Conservation (phyloP, 345 rosid species). For the Lenwebbia sp. region DNA sequence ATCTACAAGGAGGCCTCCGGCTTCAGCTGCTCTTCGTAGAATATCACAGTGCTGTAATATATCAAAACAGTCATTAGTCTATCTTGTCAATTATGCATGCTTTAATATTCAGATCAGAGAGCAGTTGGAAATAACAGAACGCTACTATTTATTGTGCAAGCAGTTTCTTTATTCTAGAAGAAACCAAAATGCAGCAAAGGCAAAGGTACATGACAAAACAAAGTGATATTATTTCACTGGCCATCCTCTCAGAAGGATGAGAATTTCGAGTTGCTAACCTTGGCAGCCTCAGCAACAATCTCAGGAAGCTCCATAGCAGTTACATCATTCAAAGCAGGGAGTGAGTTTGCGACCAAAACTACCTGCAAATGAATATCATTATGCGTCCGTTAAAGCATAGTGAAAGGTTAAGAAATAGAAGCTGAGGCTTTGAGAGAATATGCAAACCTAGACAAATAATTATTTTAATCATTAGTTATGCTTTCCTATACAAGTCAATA, state of each 20-base stretch:
- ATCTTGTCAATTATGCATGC: neutral
- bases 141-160: neutral
- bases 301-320: conserved; percentile 99
- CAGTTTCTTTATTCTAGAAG: neutral
- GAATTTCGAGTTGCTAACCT: conserved; percentile 32
- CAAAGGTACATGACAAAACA: neutral
- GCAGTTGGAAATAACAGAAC: neutral
- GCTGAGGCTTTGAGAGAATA: neutral
- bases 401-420: neutral
- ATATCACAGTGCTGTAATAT: conserved; percentile 82
- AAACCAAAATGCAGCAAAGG: neutral
- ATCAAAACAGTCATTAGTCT: neutral
- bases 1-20: conserved; percentile 90
- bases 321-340: conserved; percentile 90
- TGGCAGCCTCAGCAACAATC: conserved; percentile 94
- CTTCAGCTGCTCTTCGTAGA: conserved; percentile 93
- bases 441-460: neutral
- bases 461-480: neutral
- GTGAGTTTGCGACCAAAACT: conserved; percentile 94
- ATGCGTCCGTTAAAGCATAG: neutral
- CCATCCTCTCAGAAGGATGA: neutral
- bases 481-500: neutral
- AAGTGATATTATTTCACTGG: neutral
- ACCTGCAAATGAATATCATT: conserved; percentile 36
- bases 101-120: neutral